Evolutionary conservation across 208 protist species (phyloP).

Genomic region (Phytomonas sp.): DNA sequence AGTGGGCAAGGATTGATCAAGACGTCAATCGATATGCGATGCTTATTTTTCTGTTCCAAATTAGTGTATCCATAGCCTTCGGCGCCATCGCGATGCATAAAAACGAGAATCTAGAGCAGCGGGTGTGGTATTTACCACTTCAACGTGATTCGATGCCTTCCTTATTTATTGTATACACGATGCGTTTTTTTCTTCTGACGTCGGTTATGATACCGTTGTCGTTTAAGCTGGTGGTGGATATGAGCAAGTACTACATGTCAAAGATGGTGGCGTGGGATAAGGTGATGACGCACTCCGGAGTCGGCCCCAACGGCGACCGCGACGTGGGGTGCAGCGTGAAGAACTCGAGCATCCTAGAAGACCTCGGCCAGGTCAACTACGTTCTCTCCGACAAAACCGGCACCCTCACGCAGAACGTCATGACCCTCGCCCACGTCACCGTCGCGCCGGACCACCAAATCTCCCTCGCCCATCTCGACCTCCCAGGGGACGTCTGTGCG

Average conservation of each 20-base stretch:
- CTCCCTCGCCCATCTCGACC: conserved; percentile 9
- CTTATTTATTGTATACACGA: conserved; percentile 73
- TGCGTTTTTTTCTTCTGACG: conserved; percentile 93
- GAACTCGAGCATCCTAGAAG: conserved; percentile 90
- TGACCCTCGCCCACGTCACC: conserved; percentile 75
- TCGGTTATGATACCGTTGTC: conserved; percentile 96
- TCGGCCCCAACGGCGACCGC: not conserved
- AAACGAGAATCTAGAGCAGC: conserved; percentile 31
- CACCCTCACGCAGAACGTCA: conserved; percentile 93
- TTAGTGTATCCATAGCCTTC: conserved; percentile 67
- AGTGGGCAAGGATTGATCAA: conserved; percentile 91
- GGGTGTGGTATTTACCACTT: conserved; percentile 64
- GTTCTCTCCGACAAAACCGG: conserved; percentile 94
- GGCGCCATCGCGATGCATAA: conserved; percentile 69
- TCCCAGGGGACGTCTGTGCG: not conserved
- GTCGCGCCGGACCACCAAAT: conserved; percentile 23
- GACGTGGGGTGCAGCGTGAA: conserved; percentile 52
- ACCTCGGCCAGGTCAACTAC: conserved; percentile 92
- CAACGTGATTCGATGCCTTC: conserved; percentile 17
- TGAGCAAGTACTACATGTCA: conserved; percentile 92
- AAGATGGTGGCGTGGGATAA: conserved; percentile 88
- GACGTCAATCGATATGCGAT: conserved; percentile 81
- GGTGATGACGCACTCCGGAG: conserved; percentile 59
- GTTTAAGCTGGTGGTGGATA: conserved; percentile 94
- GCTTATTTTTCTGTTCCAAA: conserved; percentile 83